Conservation (phyloP, 2,329 filamentous ascomycete genomes). For the Phaeosphaeria sp. region DNA sequence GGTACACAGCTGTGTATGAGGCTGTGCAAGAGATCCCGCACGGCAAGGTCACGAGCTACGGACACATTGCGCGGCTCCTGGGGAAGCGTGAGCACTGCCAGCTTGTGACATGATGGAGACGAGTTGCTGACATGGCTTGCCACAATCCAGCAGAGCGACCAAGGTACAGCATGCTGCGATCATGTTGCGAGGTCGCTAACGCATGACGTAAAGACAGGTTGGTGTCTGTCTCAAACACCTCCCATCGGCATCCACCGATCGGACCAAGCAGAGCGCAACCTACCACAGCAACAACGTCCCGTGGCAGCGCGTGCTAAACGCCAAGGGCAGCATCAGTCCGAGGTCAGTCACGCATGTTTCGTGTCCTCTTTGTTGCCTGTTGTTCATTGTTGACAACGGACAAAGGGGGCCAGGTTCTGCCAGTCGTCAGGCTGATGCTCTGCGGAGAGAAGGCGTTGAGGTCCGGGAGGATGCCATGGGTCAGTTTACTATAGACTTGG, state of each 20-base stretch:
- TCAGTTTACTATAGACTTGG: slow-evolving; percentile 56
- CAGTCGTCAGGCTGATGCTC: slow-evolving; percentile 54
- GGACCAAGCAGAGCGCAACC: slow-evolving; percentile 49
- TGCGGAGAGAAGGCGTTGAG: slow-evolving; percentile 56
- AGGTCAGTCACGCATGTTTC: slow-evolving; percentile 61
- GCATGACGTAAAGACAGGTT: slow-evolving; percentile 69
- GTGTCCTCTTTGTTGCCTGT: slow-evolving; percentile 18
- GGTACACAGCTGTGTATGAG: slow-evolving; percentile 79
- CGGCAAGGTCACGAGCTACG: slow-evolving; percentile 88
- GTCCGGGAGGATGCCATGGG: slow-evolving; percentile 55
- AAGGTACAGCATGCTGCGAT: slow-evolving; percentile 44
- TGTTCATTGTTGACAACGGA: slow-evolving; percentile 26
- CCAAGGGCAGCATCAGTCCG: slow-evolving; percentile 84
- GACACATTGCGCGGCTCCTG: slow-evolving; percentile 75
- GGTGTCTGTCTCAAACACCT: slow-evolving; percentile 90
- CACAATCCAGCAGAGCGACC: slow-evolving; percentile 53
- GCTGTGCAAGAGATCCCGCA: slow-evolving; percentile 85
- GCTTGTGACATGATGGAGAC: slow-evolving; percentile 12
- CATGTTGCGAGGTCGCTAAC: slow-evolving; percentile 44
- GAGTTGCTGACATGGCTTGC: slow-evolving; percentile 28
- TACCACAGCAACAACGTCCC: slow-evolving; percentile 84
- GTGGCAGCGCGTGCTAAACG: slow-evolving; percentile 93
- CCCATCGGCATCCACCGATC: slow-evolving; percentile 57
- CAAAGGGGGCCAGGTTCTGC: slow-evolving; percentile 55
- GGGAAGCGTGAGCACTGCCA: slow-evolving; percentile 68